Evolutionary conservation across 179 eudicot genomes (phyloP).

Genomic region (Amaranthus tricolor): DNA sequence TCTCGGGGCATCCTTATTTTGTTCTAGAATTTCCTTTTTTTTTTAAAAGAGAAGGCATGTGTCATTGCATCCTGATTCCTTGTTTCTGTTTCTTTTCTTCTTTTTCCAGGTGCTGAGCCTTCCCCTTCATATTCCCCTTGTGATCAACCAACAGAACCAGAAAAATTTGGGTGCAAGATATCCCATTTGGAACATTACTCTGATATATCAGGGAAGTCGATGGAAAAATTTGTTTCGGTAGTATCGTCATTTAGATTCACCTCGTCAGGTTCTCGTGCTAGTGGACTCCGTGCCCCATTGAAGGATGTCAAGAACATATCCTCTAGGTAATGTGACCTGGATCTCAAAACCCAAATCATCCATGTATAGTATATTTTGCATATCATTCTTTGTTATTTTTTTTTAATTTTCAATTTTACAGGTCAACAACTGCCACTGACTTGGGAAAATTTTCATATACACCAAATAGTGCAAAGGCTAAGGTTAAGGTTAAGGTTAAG

Average conservation of each 20-base stretch:
- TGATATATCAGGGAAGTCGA: conserved; percentile 81
- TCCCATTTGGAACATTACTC: conserved; percentile 79
- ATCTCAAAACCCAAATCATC: background rate
- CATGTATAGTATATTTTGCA: too few relatives aligned
- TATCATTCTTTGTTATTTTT: background rate
- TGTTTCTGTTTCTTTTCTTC: conserved; percentile 6
- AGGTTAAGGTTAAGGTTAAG: too few relatives aligned
- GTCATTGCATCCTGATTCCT: background rate
- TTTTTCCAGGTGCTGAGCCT: conserved; percentile 40
- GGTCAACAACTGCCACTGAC: conserved; percentile 23
- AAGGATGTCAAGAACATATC: conserved; percentile 57
- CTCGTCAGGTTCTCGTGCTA: conserved; percentile 88
- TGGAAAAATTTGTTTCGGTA: conserved; percentile 71
- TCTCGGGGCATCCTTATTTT: background rate
- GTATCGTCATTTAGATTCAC: conserved; percentile 72
- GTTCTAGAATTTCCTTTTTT: background rate
- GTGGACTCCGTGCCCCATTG: conserved; percentile 95
- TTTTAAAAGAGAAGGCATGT: background rate
- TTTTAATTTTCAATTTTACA: conserved; percentile 7
- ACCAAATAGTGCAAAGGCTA: conserved; percentile 18
- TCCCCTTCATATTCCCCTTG: conserved; percentile 31
- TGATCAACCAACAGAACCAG: conserved; percentile 26
- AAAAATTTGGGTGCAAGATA: conserved; percentile 77
- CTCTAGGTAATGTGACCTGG: conserved; percentile 39
- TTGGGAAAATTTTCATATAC: conserved; percentile 29